Percentiles rank a stretch among this genome's conserved stretches.
These are phyloP conservation scores for Erodium moschatum DNA, from an alignment of 441 rosid species.

Conservation along the genomic window DNA sequence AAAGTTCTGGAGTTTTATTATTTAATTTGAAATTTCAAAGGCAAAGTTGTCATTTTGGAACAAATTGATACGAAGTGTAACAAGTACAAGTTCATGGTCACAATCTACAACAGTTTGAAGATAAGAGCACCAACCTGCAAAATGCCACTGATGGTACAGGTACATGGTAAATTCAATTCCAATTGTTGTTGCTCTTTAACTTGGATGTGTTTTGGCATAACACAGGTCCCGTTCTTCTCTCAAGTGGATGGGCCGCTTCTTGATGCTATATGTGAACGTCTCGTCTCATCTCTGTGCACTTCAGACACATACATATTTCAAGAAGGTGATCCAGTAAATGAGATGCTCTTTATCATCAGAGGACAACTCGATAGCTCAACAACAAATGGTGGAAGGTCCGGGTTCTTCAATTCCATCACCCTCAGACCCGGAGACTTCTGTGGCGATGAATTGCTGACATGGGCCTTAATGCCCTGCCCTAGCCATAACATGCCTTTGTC, in stretches of 20 bases:
- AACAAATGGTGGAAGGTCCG: slow-evolving; percentile 82
- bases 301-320: slow-evolving; percentile 66
- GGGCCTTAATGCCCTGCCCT: slow-evolving; percentile 83
- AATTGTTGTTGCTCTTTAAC: too few relatives aligned
- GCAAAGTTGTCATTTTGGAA: too few relatives aligned
- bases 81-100: too few relatives aligned
- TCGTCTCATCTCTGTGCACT: slow-evolving; percentile 65
- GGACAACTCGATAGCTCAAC: slow-evolving; percentile 86
- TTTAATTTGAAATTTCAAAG: too few relatives aligned
- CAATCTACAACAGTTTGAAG: too few relatives aligned
- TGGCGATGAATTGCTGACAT: slow-evolving; percentile 80
- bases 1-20: too few relatives aligned
- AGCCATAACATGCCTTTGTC: slow-evolving; percentile 68
- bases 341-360: slow-evolving; percentile 76
- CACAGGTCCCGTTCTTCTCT: slow-evolving; percentile 84
- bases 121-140: too few relatives aligned
- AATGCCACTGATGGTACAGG: too few relatives aligned
- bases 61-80: too few relatives aligned
- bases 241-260: slow-evolving; percentile 89
- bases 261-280: slow-evolving; percentile 83
- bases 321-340: slow-evolving; percentile 80
- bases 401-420: slow-evolving; percentile 70
- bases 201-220: too few relatives aligned
- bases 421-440: slow-evolving; percentile 82
- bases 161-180: too few relatives aligned